Base-by-base conservation (phyloP, 2,329 filamentous ascomycete species). In the Lasiodiplodia gonubiensis region DNA sequence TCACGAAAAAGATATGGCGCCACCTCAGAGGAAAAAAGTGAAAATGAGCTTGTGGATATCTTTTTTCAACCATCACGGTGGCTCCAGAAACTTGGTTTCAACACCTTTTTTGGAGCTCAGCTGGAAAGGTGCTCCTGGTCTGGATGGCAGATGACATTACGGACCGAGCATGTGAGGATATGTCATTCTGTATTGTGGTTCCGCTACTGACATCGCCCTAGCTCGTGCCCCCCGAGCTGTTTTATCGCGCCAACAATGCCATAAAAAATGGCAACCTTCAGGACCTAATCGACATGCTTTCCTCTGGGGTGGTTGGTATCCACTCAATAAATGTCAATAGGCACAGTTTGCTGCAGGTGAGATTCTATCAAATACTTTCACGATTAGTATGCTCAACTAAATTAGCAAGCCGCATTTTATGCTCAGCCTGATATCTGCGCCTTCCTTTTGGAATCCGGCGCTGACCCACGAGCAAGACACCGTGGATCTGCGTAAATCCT, bases 191-290 rank as follows among this genome's bases (percentile, higher is more conserved):
- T 2, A 12, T 6, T 11, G 33, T 14, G 7, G 10, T 48, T n/a
- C 1, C 35, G 8, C n/a, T 21, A 12, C 25, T 60, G 16, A 46
- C 1, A 21, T 14, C 2, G 8, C 14, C 48, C 16, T n/a, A 59
- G 35, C 35, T 59, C 3, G 27, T 59, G 14, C 12, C 54, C 2
- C 0, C 1, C 2, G 23, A 25, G 16, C 11, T 30, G 3, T 18
- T 8, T 3, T 0, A 18, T 0, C 2, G 23, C 14, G 11, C n/a
- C 12, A 1, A 2, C 2, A 2, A 1, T 1, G 2, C n/a, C 7
- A 48, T 48, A 8, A 0, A 1, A 7, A 1, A 25, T 2, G 25
- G 23, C 30, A 42, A 60, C 23, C 25, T 49, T 12, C 23, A 48
- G 12, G 18, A 25, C 14, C 5, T 60, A 5, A 23, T 25, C 1